Evolutionary conservation across 1,139 yeast species (phyloP).

Genomic region (Candida tunisiensis): DNA sequence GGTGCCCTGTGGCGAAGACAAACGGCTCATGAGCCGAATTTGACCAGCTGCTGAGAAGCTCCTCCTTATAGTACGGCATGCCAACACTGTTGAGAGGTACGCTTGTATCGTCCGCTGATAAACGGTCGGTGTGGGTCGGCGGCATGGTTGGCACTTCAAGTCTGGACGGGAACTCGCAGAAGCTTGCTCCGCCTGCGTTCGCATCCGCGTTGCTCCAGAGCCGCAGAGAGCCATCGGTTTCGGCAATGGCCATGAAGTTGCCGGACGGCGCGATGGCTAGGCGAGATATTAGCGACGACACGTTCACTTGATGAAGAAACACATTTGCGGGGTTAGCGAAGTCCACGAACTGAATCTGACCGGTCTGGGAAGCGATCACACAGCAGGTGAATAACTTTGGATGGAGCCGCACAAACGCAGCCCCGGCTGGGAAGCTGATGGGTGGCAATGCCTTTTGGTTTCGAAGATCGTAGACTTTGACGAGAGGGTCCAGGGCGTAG

Average conservation of each 20-base stretch:
- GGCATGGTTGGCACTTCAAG: slow-evolving; percentile 32
- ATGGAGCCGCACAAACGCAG: slow-evolving; percentile 68
- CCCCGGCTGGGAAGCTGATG: slow-evolving; percentile 80
- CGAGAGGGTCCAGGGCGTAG: slow-evolving; percentile 58
- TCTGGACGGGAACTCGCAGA: slow-evolving; percentile 32
- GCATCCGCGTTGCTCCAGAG: slow-evolving; percentile 40
- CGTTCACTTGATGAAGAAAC: slow-evolving; percentile 19
- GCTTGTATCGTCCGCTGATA: slow-evolving; percentile 22
- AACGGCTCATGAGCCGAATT: no score
- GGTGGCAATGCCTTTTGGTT: slow-evolving; percentile 64
- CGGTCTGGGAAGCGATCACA: slow-evolving; percentile 55
- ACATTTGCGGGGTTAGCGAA: slow-evolving; percentile 59
- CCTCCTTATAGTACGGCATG: slow-evolving; percentile 73
- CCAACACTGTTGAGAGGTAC: slow-evolving; percentile 61
- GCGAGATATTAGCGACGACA: slow-evolving; percentile 30
- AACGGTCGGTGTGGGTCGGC: slow-evolving; percentile 9
- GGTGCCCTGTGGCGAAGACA: slow-evolving; percentile 18
- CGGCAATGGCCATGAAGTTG: slow-evolving; percentile 57
- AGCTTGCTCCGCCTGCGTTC: slow-evolving; percentile 16
- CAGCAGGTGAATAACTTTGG: slow-evolving; percentile 75
- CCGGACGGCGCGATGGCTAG: slow-evolving; percentile 68
- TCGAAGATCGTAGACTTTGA: slow-evolving; percentile 67
- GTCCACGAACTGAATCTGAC: slow-evolving; percentile 78
- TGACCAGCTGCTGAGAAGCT: slow-evolving; percentile 61
- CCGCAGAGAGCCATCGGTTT: slow-evolving; percentile 45